Conservation (phyloP, 139 green algal species). For the Limnomonas spitsbergensis region DNA sequence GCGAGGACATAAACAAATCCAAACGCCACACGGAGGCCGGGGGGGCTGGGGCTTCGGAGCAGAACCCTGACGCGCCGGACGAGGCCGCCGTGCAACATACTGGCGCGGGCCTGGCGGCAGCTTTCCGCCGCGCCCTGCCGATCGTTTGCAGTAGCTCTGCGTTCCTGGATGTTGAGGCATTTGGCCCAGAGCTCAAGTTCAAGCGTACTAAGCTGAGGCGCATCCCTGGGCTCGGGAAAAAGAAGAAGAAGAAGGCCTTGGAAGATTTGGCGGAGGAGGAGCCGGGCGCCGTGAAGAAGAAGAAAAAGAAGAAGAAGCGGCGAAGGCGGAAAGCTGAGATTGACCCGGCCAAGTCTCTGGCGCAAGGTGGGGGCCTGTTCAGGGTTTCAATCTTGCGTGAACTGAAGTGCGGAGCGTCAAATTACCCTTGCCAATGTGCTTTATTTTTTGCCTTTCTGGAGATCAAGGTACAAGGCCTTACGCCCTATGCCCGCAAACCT, state of each 20-base stretch:
- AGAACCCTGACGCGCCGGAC: no score
- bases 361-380: background rate
- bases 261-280: background rate
- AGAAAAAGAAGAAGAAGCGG: background rate
- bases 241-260: slow-evolving; percentile 2
- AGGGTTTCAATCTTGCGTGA: no score
- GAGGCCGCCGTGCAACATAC: no score
- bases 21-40: no score
- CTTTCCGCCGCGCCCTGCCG: background rate
- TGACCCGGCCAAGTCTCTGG: background rate
- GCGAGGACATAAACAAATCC: background rate
- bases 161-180: background rate
- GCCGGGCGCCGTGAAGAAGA: background rate
- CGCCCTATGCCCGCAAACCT: no score
- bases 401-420: no score
- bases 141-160: background rate
- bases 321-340: background rate
- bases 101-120: background rate
- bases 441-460: no score
- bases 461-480: no score
- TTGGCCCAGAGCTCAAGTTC: background rate
- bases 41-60: no score
- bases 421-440: no score
- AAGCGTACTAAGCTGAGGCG: background rate
- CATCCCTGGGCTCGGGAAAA: background rate